A percentile compares a stretch with the other conserved stretches of the same genome.
These are phyloP conservation scores for Pleurotus tuber-regium DNA, from an alignment of 768 basidiomycete species.

Conservation along the genomic window DNA sequence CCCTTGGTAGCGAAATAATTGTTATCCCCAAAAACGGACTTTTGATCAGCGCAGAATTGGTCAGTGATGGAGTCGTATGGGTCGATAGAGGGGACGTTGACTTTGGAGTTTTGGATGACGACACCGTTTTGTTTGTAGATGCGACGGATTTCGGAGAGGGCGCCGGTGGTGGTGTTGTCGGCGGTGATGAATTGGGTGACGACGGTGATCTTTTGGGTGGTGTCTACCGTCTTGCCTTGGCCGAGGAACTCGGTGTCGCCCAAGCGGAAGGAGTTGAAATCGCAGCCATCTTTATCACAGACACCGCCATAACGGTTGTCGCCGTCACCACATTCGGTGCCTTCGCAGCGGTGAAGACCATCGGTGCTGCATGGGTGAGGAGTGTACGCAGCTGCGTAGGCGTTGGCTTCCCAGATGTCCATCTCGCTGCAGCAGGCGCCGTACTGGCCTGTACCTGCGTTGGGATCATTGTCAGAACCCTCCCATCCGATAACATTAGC, in stretches of 20 bases:
- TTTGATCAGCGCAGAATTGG: constrained; percentile 37
- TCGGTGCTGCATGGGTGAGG: constrained; percentile 36
- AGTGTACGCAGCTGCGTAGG: constrained; percentile 35
- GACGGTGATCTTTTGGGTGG: constrained; percentile 36
- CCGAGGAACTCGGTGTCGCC: constrained; percentile 40
- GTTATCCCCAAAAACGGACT: constrained; percentile 42
- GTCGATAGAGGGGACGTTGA: constrained; percentile 33
- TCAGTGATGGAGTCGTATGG: constrained; percentile 38
- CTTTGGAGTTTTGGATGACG: constrained; percentile 37
- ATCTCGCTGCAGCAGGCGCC: constrained; percentile 40
- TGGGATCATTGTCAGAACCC: constrained; percentile 23
- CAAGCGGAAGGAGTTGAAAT: constrained; percentile 46
- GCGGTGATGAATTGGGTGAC: constrained; percentile 43
- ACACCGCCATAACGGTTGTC: constrained; percentile 29
- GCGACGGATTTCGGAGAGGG: constrained; percentile 41
- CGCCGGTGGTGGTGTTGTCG: constrained; percentile 35
- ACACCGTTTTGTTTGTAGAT: constrained; percentile 42
- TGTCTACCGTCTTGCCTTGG: constrained; percentile 34
- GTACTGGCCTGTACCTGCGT: constrained; percentile 33
- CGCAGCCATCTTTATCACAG: constrained; percentile 43
- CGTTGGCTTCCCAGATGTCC: constrained; percentile 43
- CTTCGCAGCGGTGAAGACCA: constrained; percentile 31
- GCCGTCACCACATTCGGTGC: constrained; percentile 22
- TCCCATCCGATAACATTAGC: constrained; percentile 41
- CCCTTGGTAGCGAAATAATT: constrained; percentile 39